A percentile compares a stretch with the other conserved stretches of the same genome.
These are phyloP conservation scores for Asclepias syriaca DNA, from an alignment of 257 asterid genomes.

Conservation along the genomic window DNA sequence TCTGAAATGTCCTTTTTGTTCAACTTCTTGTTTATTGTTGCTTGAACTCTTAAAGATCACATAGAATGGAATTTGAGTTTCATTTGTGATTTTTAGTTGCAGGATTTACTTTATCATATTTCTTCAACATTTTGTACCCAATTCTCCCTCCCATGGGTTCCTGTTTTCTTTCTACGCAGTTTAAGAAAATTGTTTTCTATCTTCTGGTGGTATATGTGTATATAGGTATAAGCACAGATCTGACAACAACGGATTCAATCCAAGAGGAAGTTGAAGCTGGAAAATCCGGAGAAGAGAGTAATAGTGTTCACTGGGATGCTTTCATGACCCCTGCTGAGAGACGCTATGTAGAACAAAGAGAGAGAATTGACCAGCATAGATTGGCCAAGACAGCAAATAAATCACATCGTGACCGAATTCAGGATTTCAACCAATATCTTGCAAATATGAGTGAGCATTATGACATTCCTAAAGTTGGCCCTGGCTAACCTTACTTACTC, in stretches of 20 bases:
- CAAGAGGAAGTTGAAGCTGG: slow-evolving; percentile 49
- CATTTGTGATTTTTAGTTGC: not conserved
- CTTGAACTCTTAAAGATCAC: not conserved
- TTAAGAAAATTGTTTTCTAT: not conserved
- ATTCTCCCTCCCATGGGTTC: too few relatives aligned
- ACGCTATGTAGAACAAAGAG: slow-evolving; percentile 87
- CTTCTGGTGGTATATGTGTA: slow-evolving; percentile 22
- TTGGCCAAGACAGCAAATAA: slow-evolving; percentile 84
- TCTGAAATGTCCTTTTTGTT: not conserved
- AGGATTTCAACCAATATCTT: slow-evolving; percentile 94
- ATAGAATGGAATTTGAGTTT: not conserved
- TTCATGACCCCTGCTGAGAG: slow-evolving; percentile 89
- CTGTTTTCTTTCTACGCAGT: not conserved
- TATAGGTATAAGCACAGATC: slow-evolving; percentile 39
- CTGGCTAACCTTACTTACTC: slow-evolving; percentile 54
- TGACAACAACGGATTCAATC: slow-evolving; percentile 28
- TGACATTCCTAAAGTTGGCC: slow-evolving; percentile 96
- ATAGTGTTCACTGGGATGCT: slow-evolving; percentile 44
- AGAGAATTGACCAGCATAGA: slow-evolving; percentile 53
- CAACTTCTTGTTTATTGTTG: not conserved
- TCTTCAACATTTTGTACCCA: not conserved
- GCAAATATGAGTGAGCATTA: slow-evolving; percentile 99
- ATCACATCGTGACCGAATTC: slow-evolving; percentile 89
- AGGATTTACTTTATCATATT: not conserved
- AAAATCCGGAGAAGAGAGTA: slow-evolving; percentile 35